phyloP scores from a whole-genome alignment of 2,329 filamentous ascomycete species.

The Rosellinia necatrix region DNA sequence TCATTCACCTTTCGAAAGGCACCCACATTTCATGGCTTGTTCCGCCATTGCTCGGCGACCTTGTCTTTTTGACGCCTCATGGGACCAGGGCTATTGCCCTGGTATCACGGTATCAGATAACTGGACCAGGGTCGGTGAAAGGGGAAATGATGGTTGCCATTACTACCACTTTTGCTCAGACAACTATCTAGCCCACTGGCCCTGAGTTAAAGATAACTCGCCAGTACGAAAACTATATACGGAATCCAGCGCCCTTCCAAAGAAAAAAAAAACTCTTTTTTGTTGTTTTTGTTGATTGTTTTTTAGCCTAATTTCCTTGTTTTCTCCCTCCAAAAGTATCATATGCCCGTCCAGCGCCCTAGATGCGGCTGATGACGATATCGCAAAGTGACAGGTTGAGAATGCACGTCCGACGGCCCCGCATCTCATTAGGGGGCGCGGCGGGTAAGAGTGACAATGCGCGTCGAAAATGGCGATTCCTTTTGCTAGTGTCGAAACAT shows the following conservation, averaged over 20 bases:
- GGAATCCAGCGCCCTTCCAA: constrained; percentile 35
- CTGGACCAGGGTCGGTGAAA: too few species aligned
- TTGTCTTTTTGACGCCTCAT: too few species aligned
- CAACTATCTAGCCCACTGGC: constrained; percentile 38
- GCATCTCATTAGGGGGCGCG: not conserved
- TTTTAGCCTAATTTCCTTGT: constrained; percentile 19
- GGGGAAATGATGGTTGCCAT: constrained; percentile 32
- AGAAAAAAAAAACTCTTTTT: constrained; percentile 30
- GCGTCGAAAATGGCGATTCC: not conserved
- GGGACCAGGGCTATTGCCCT: too few species aligned
- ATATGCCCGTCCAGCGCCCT: not conserved
- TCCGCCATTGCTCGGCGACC: too few species aligned
- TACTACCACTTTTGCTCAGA: constrained; percentile 37
- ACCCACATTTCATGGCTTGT: too few species aligned
- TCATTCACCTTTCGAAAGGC: too few species aligned
- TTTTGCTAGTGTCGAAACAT: not conserved
- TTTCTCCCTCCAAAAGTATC: not conserved
- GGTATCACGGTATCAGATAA: too few species aligned
- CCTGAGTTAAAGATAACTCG: constrained; percentile 15
- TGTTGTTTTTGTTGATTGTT: constrained; percentile 28
- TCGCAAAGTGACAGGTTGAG: not conserved
- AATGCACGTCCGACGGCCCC: not conserved
- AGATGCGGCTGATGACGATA: not conserved
- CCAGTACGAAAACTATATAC: constrained; percentile 36
- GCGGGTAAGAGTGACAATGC: not conserved